These are phyloP conservation scores for Nannizziopsis barbatae DNA, from an alignment of 2,329 filamentous ascomycete genomes.

Conservation along the genomic window DNA sequence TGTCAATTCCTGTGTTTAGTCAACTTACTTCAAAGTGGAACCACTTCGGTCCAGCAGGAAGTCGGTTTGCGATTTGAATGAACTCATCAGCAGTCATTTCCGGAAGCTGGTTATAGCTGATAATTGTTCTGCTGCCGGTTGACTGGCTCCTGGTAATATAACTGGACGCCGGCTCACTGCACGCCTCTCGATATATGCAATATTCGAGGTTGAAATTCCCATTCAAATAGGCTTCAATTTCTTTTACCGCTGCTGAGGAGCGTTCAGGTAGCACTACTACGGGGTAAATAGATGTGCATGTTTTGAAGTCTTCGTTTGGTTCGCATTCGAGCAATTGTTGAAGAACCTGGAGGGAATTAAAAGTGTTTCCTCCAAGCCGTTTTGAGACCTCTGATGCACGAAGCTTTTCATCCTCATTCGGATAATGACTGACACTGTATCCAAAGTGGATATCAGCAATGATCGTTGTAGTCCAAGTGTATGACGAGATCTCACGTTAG, in stretches of 20 bases:
- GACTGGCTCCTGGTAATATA: constrained; percentile 55
- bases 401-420: constrained; percentile 60
- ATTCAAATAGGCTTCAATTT: constrained; percentile 47
- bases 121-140: constrained; percentile 55
- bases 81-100: constrained; percentile 60
- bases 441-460: constrained; percentile 8
- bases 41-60: constrained; percentile 40
- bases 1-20: neutral
- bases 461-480: constrained; percentile 5
- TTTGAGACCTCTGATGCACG: constrained; percentile 49
- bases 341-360: constrained; percentile 60
- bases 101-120: constrained; percentile 56
- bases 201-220: constrained; percentile 39
- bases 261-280: constrained; percentile 43
- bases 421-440: constrained; percentile 53
- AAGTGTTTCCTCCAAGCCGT: constrained; percentile 61
- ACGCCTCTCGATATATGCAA: constrained; percentile 50
- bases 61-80: constrained; percentile 29
- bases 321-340: constrained; percentile 44
- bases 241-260: constrained; percentile 41
- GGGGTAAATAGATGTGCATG: constrained; percentile 26
- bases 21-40: constrained; percentile 59
- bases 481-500: constrained; percentile 39
- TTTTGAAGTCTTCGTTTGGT: neutral
- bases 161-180: constrained; percentile 51